Percentiles rank a stretch among this genome's conserved stretches.
Evolutionary conservation across 1,284 basidiomycete species (phyloP).

Genomic region (Stereum hirsutum): DNA sequence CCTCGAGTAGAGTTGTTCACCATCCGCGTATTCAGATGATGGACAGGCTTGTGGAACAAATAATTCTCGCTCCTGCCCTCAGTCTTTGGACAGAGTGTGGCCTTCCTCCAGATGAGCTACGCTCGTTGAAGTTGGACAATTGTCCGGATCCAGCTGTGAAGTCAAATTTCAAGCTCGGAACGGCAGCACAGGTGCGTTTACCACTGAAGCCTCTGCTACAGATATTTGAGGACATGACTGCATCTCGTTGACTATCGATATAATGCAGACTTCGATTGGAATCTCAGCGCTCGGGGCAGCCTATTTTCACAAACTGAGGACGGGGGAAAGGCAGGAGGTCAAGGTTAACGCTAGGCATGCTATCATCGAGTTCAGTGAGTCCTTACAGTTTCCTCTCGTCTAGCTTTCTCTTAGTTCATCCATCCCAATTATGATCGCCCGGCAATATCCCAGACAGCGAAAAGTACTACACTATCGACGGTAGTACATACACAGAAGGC

Average conservation of each 20-base stretch:
- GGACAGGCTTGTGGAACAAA: slow-evolving; percentile 3
- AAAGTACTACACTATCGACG: slow-evolving; percentile 38
- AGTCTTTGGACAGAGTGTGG: slow-evolving; percentile 28
- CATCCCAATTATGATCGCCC: too few relatives aligned
- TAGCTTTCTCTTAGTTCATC: background rate
- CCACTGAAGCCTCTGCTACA: too few relatives aligned
- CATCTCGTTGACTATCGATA: background rate
- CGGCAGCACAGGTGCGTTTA: slow-evolving; percentile 35
- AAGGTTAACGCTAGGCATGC: slow-evolving; percentile 48
- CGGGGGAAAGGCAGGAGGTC: slow-evolving; percentile 38
- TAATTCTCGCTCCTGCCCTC: slow-evolving; percentile 12
- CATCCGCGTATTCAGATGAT: too few relatives aligned
- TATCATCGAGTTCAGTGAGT: slow-evolving; percentile 46
- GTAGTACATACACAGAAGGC: slow-evolving; percentile 20
- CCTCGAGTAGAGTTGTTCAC: too few relatives aligned
- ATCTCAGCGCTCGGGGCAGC: slow-evolving; percentile 45
- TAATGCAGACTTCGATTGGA: slow-evolving; percentile 47
- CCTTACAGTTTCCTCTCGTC: background rate
- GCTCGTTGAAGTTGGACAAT: slow-evolving; percentile 25
- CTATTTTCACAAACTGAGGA: slow-evolving; percentile 37
- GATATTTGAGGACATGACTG: too few relatives aligned
- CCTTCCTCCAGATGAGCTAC: slow-evolving; percentile 26
- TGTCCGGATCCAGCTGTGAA: slow-evolving; percentile 33
- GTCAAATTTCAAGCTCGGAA: slow-evolving; percentile 41
- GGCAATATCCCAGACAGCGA: slow-evolving; percentile 52